phyloP scores from a whole-genome alignment of 257 asterid species.

The Solanum appendiculatum region DNA sequence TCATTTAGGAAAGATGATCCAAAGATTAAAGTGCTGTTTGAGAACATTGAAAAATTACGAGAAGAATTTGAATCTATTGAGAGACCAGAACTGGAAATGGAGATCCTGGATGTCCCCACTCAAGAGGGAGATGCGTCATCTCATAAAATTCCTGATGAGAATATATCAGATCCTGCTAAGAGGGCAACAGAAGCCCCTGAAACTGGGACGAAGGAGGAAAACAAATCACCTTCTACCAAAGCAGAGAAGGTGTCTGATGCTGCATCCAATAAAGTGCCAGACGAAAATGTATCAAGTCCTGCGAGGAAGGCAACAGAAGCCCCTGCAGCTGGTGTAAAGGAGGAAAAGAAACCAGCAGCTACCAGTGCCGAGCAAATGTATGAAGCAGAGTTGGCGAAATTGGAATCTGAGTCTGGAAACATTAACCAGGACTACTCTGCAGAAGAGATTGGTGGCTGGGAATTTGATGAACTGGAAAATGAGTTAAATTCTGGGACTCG shows the following conservation, averaged over 20 bases:
- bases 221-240: conserved; percentile 16
- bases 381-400: conserved; percentile 69
- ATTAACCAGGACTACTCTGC: conserved; percentile 55
- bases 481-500: conserved; percentile 50
- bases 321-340: conserved; percentile 18
- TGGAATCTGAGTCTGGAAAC: conserved; percentile 83
- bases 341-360: conserved; percentile 14
- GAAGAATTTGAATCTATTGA: conserved; percentile 68
- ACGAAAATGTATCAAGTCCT: conserved; percentile 26
- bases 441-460: conserved; percentile 92
- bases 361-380: conserved; percentile 29
- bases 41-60: conserved; percentile 61
- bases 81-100: conserved; percentile 84
- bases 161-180: conserved; percentile 21
- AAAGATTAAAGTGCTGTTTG: conserved; percentile 61
- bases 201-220: conserved; percentile 11
- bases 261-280: neutral
- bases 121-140: conserved; percentile 27
- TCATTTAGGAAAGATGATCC: conserved; percentile 66
- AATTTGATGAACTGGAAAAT: conserved; percentile 89
- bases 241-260: conserved; percentile 44
- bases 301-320: conserved; percentile 18
- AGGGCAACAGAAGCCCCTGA: conserved; percentile 20
- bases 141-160: conserved; percentile 20
- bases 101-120: conserved; percentile 35